A percentile compares a stretch with the other conserved stretches of the same genome.
phyloP scores from a whole-genome alignment of 148 eudicot genomes.

The Cornus florida region DNA sequence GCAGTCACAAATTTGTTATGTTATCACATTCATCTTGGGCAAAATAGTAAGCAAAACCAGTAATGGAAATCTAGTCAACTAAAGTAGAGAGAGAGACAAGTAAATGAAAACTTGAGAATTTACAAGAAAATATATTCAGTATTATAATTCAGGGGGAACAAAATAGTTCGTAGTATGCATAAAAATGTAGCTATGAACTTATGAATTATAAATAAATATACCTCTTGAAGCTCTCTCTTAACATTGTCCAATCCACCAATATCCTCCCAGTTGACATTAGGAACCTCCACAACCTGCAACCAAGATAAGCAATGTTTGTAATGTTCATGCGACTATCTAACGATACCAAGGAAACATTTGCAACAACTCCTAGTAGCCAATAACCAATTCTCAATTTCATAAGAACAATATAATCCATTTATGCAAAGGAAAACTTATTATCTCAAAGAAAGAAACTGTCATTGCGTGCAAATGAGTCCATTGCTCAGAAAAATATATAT shows the following conservation, averaged over 20 bases:
- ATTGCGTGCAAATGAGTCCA: too few species aligned
- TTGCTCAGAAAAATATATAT: too few species aligned
- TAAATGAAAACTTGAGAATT: too few species aligned
- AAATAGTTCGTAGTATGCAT: too few species aligned
- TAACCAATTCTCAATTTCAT: too few species aligned
- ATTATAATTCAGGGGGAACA: not conserved
- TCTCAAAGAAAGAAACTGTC: too few species aligned
- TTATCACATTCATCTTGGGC: not conserved
- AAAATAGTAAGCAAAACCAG: not conserved
- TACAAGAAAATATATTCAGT: too few species aligned
- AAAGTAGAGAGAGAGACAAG: not conserved
- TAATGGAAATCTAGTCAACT: not conserved
- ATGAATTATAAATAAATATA: too few species aligned
- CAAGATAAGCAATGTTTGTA: not conserved
- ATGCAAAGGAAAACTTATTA: too few species aligned
- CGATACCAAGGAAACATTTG: not conserved
- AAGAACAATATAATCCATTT: too few species aligned
- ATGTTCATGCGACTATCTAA: not conserved
- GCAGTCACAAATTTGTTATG: not conserved
- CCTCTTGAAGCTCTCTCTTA: slow-evolving; percentile 1
- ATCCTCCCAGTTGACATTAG: slow-evolving; percentile 40
- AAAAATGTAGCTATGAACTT: not conserved
- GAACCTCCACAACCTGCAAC: slow-evolving; percentile 40
- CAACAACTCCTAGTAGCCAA: too few species aligned
- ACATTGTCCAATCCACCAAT: slow-evolving; percentile 41